A percentile compares a stretch with the other conserved stretches of the same genome.
phyloP scores from a whole-genome alignment of 305 asterid species.

The Coffea humblotiana region DNA sequence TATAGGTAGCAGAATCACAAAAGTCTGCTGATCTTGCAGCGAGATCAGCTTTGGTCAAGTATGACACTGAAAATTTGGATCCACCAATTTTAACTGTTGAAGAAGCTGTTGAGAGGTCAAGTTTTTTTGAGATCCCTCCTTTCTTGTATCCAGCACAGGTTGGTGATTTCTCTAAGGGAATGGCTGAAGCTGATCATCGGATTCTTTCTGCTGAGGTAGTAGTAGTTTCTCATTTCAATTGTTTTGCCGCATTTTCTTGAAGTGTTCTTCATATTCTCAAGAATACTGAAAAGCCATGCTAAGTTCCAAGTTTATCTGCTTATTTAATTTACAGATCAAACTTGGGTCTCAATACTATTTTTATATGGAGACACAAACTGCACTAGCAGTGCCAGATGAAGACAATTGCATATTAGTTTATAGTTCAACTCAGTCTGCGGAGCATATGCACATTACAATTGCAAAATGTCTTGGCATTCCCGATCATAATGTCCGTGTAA shows the following conservation, averaged over 20 bases:
- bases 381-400: slow-evolving; percentile 85
- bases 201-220: slow-evolving; percentile 76
- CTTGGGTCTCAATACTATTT: slow-evolving; percentile 74
- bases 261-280: not conserved
- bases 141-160: slow-evolving; percentile 41
- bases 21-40: slow-evolving; percentile 71
- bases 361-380: slow-evolving; percentile 81
- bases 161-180: slow-evolving; percentile 84
- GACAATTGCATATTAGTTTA: slow-evolving; percentile 80
- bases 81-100: slow-evolving; percentile 85
- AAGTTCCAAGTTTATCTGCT: slow-evolving; percentile 3
- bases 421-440: slow-evolving; percentile 63
- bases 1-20: slow-evolving; percentile 72
- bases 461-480: slow-evolving; percentile 77
- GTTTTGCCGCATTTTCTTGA: slow-evolving; percentile 1
- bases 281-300: not conserved
- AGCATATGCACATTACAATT: slow-evolving; percentile 49
- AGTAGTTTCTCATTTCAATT: not conserved
- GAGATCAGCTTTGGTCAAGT: slow-evolving; percentile 51
- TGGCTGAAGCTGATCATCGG: slow-evolving; percentile 90
- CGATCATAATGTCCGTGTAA: slow-evolving; percentile 63
- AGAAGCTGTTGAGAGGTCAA: slow-evolving; percentile 71
- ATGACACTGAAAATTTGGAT: slow-evolving; percentile 61
- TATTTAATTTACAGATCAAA: slow-evolving; percentile 40
- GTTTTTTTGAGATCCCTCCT: slow-evolving; percentile 60